Evolutionary conservation across 2,329 filamentous ascomycete genomes (phyloP), one percentile per base, ranked within the genome.

Genomic region (Knufia petricola): DNA sequence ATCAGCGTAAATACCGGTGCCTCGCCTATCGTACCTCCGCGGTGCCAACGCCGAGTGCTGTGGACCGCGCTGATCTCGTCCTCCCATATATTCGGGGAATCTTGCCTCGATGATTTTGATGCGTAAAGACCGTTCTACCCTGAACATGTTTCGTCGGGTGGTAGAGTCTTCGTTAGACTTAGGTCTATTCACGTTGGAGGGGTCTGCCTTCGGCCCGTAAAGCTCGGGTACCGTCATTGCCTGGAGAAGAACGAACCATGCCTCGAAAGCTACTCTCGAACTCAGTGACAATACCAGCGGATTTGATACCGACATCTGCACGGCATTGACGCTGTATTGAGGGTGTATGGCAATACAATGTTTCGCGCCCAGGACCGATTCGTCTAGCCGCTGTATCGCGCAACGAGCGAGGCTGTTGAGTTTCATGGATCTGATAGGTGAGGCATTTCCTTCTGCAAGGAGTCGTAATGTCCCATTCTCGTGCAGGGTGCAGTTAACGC

Each of bases 331-430:
- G 1, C 87, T 82, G 66, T 98, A 96, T 54, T 90, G 89, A 13
- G 92, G 90, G 61, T 95, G 95, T 40, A 98, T 90, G 46, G 87
- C 89, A 54, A 98, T 85, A 69, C 89, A 96, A 61, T 86, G 92
- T 51, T 95, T 87, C 64, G 92, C 86, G 55, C 94, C 87, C 36
- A 98, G 68, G 7, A 98, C 90, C 3, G 89, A 94, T 46, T 81
- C 80, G 64, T 96, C 87, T 45, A 98, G 73, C 58, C 89, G 81
- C 64, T 98, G 92, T 46, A 98, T 82, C 7, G 90, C 87, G 63
- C 85, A 92, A 47, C 92, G 79, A 15, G 88, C 92, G 6, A 98
- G 73, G 59, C 95, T 87, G 10, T 87, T 86, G 3, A 98, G 74
- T 59, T 94, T 87, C 46, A 96, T 84, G 40, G 88, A 79, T 23